Evolutionary conservation across 495 filamentous ascomycete genomes (phyloP), one percentile per base, ranked within the genome.

Genomic region (Aspergillus olivimuriae): DNA sequence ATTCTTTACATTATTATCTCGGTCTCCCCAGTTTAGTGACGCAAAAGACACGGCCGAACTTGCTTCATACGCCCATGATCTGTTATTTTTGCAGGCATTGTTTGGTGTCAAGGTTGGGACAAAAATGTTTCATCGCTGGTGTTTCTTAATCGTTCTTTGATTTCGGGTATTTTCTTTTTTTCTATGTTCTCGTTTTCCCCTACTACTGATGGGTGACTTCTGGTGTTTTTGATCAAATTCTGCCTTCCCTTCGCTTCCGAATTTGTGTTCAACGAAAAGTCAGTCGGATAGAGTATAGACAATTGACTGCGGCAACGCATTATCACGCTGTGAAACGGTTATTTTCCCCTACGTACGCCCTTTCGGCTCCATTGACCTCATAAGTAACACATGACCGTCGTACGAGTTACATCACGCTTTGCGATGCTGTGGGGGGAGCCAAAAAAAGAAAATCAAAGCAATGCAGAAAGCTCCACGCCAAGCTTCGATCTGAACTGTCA

Each of bases 1-100:
- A 20, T 36, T 42, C 34, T 23, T 39, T 41, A 8, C 6, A 28
- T 20, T 35, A 26, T 44, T 15, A 34, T 24, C 19, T 16, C 12
- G 16, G n/a, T n/a, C n/a, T n/a, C n/a, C n/a, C n/a, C n/a, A n/a
- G n/a, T 38, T 38, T 34, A 28, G 23, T 37, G 31, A 44, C 4
- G 33, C 42, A 44, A 31, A 37, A n/a, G 34, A 17, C 32, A 44
- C 33, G 42, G 42, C 42, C 42, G 32, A 35, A 44, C 10, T 38
- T 18, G 16, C 12, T 20, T 17, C 34, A 17, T 38, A 4, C 21
- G 17, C 18, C 17, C 35, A 15, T 38, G 34, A 18, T 36, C 15
- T 43, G 17, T n/a, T 43, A 33, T 19, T 33, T 19, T 17, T n/a
- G 40, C 40, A 43, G 20, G 40, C 16, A 31, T 43, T 43, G 40